Base-by-base conservation (phyloP, 108 stramenopile genomes). In the Skeletonema tropicum region DNA sequence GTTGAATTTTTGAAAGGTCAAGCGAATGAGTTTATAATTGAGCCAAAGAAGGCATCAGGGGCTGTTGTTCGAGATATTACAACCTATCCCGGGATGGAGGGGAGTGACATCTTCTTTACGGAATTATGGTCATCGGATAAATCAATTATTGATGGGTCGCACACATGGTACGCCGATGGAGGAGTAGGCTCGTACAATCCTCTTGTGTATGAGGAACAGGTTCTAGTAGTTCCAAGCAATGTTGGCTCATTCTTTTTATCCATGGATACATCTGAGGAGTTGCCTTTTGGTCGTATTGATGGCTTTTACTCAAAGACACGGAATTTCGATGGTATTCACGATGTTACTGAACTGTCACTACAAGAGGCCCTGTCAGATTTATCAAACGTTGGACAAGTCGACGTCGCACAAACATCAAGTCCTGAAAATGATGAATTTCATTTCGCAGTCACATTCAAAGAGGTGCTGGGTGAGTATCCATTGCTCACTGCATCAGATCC, bases 41-140 rank as follows among this genome's bases (percentile, higher is more conserved):
- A 91, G 71, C 93, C 95, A 38, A 89, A 92, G 25, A 90, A 86
- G 35, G 86, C 90, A 25, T 84, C 89, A 30, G 95, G 95, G 36
- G 58, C 74, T 0, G 80, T 84, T 3, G 75, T 96, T 9, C 78
- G 75, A 23, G 91, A 94, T 46, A 74, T 96, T 8, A 74, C 77
- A 4, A 67, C 89, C 2, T 68, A 80, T n/a, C 65, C 62, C 1
- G 91, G 85, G 61, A 91, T 92, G 57, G 83, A 85, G 52, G 90
- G 87, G 33, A 52, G 45, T 0, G 95, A 96, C 71, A 13, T 88
- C 6, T 96, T 96, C 77, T 94, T 90, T 66, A 90, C 90, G 14
- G 95, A 96, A 70, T 59, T 91, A 21, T 93, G 85, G 86, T 46
- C 69, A 30, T 69, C 83, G 3, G 82, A 90, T 74, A 57, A 69